A percentile compares a stretch with the other conserved stretches of the same genome.
phyloP scores from a whole-genome alignment of 2,329 filamentous ascomycete species.

The Orbilia brochopaga region DNA sequence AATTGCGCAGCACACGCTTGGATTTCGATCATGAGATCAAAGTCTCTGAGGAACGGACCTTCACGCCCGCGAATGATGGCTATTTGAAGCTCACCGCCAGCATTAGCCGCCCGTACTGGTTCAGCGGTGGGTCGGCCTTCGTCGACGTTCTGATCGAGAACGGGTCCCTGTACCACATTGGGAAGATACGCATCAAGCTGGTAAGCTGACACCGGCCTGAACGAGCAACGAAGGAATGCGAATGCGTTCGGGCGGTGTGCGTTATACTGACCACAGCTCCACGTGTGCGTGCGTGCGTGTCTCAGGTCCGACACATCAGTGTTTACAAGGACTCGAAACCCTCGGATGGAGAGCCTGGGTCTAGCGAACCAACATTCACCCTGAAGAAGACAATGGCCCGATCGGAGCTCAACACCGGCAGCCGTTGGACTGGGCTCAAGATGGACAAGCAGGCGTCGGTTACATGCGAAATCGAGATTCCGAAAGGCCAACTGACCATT shows the following conservation, averaged over 20 bases:
- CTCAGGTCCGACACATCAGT: conserved; percentile 28
- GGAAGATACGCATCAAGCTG: conserved; percentile 51
- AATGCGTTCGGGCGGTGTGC: conserved; percentile 36
- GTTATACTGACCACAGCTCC: conserved; percentile 5
- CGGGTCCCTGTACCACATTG: conserved; percentile 50
- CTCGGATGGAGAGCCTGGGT: conserved; percentile 10
- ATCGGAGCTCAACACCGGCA: conserved; percentile 54
- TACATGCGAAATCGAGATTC: conserved; percentile 55
- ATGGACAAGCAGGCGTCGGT: conserved; percentile 53
- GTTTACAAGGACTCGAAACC: conserved; percentile 20
- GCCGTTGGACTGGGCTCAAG: conserved; percentile 53
- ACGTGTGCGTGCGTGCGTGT: conserved; percentile 1
- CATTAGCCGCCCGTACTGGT: conserved; percentile 53
- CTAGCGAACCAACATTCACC: conserved; percentile 51
- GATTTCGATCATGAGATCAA: conserved; percentile 51
- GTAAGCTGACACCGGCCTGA: conserved; percentile 51
- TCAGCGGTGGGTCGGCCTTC: conserved; percentile 54
- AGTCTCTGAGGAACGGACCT: conserved; percentile 50
- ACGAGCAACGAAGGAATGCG: conserved; percentile 11
- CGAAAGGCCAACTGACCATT: conserved; percentile 52
- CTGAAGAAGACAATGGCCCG: conserved; percentile 53
- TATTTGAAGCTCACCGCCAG: conserved; percentile 53
- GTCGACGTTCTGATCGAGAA: conserved; percentile 54
- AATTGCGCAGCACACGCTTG: conserved; percentile 49
- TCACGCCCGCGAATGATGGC: conserved; percentile 42